Evolutionary conservation across 2,329 filamentous ascomycete genomes (phyloP).

Genomic region (Chalara sp.): DNA sequence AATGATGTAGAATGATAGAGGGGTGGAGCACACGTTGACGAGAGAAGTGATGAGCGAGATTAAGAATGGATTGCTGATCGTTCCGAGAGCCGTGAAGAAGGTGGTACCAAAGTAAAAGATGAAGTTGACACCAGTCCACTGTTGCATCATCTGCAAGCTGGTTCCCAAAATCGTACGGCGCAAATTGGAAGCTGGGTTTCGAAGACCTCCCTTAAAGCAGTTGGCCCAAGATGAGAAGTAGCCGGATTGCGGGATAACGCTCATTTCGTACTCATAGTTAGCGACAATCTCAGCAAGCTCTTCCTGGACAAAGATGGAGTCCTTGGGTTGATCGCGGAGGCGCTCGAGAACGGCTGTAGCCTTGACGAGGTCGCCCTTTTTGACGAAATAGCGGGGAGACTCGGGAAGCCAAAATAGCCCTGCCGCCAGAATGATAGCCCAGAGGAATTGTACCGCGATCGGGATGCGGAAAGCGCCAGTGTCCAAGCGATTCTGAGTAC

Average conservation of each 20-base stretch:
- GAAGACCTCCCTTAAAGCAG: conserved; percentile 60
- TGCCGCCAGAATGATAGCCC: conserved; percentile 66
- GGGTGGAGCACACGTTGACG: conserved; percentile 1
- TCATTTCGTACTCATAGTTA: conserved; percentile 80
- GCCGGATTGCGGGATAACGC: conserved; percentile 55
- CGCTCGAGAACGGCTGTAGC: conserved; percentile 57
- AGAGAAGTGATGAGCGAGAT: conserved; percentile 80
- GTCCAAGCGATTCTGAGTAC: conserved; percentile 52
- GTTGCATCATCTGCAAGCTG: not conserved
- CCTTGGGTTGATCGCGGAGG: conserved; percentile 66
- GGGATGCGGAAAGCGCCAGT: conserved; percentile 72
- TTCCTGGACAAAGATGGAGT: conserved; percentile 68
- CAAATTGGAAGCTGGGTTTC: conserved; percentile 57
- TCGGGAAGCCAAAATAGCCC: conserved; percentile 76
- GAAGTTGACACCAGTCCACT: conserved; percentile 78
- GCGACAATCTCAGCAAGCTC: conserved; percentile 82
- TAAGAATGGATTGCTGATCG: conserved; percentile 63
- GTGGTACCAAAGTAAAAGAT: conserved; percentile 88
- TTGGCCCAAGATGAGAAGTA: conserved; percentile 64
- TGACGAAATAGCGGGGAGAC: conserved; percentile 80
- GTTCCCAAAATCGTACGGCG: conserved; percentile 60
- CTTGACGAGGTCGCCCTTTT: conserved; percentile 60
- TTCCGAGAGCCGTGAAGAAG: conserved; percentile 73
- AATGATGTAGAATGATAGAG: not conserved
- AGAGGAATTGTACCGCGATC: conserved; percentile 72